Percentiles rank a stretch among this genome's conserved stretches.
phyloP scores from a whole-genome alignment of 1,284 basidiomycete species.

The Cutaneotrichosporon sp. region DNA sequence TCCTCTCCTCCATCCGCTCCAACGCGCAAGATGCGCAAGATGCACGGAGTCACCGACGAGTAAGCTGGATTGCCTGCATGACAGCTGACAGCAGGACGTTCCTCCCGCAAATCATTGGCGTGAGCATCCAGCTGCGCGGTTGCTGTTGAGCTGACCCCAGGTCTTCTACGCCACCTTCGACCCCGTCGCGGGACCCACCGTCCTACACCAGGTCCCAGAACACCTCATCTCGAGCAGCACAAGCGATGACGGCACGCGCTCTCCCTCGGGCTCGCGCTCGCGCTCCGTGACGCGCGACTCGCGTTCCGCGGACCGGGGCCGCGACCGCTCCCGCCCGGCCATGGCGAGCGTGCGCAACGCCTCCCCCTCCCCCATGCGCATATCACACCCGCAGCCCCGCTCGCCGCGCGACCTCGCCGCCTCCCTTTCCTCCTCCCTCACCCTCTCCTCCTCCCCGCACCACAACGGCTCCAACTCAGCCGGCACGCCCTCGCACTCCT shows the following conservation, averaged over 20 bases:
- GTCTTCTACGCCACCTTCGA: conserved; percentile 55
- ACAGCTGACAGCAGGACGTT: conserved; percentile 47
- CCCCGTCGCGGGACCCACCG: conserved; percentile 46
- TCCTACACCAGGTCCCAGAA: conserved; percentile 53
- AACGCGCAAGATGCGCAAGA: no score
- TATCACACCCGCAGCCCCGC: background rate
- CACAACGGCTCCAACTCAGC: background rate
- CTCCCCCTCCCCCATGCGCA: conserved; percentile 3
- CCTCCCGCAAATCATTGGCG: conserved; percentile 53
- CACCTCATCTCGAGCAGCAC: conserved; percentile 47
- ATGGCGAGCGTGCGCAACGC: background rate
- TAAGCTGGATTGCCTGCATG: background rate
- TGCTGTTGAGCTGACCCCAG: conserved; percentile 23
- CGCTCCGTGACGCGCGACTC: conserved; percentile 30
- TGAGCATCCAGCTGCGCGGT: conserved; percentile 30
- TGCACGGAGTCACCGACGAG: conserved; percentile 18
- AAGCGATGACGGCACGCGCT: conserved; percentile 22
- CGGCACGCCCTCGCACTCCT: background rate
- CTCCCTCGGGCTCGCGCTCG: conserved; percentile 25
- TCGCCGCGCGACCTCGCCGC: background rate
- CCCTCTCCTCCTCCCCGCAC: background rate
- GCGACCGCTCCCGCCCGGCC: background rate
- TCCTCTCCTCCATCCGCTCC: background rate
- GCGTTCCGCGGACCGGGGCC: background rate
- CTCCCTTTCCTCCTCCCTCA: background rate